Conservation (phyloP, 805 yeast genomes). For the Schwanniomyces occidentalis region DNA sequence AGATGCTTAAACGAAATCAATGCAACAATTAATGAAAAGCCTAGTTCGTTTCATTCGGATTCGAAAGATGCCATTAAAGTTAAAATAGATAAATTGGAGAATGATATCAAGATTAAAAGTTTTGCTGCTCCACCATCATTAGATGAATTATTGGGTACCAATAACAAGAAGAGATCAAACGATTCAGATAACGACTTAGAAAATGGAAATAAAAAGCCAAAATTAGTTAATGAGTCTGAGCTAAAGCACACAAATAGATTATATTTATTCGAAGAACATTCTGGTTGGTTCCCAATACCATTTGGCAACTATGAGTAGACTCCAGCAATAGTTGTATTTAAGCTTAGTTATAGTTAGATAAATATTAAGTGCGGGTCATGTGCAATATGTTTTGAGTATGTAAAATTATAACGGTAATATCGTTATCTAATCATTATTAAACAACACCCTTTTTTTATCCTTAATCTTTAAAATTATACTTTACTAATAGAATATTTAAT, state of each 20-base stretch:
- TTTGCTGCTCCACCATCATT: constrained; percentile 22
- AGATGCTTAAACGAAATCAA: background rate
- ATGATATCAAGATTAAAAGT: constrained; percentile 6
- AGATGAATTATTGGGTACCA: constrained; percentile 22
- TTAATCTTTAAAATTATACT: too few species aligned
- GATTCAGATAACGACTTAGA: constrained; percentile 15
- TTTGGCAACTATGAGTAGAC: constrained; percentile 49
- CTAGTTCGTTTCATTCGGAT: background rate
- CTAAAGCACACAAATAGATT: background rate
- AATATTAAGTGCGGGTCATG: too few species aligned
- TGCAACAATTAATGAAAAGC: constrained; percentile 2
- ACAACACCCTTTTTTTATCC: too few species aligned
- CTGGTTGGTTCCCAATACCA: constrained; percentile 54
- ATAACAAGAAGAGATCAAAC: constrained; percentile 3
- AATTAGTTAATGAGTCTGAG: background rate
- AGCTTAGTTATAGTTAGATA: too few species aligned
- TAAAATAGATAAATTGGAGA: constrained; percentile 1
- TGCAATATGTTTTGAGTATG: too few species aligned
- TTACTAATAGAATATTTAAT: too few species aligned
- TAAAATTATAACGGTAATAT: too few species aligned
- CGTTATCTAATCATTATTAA: too few species aligned
- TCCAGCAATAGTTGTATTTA: too few species aligned
- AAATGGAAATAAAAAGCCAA: constrained; percentile 15
- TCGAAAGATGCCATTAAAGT: background rate
- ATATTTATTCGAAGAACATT: constrained; percentile 29